Percentiles rank a stretch among this genome's conserved stretches.
Evolutionary conservation across 495 filamentous ascomycete genomes (phyloP).

Genomic region (Delitschia confertaspora): DNA sequence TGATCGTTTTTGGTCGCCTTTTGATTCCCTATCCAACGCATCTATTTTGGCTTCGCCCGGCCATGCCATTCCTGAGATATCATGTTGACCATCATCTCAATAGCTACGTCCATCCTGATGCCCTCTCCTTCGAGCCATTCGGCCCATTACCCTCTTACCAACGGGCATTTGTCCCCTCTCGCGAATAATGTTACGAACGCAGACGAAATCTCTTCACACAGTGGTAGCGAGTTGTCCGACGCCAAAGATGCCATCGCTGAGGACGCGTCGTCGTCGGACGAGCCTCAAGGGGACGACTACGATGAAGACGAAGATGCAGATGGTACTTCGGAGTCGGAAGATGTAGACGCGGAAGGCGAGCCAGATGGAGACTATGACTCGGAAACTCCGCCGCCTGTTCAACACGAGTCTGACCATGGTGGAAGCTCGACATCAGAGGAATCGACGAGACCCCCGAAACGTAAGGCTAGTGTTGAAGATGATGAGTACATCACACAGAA

Average conservation of each 20-base stretch:
- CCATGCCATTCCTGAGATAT: slow-evolving; percentile 25
- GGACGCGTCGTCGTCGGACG: slow-evolving; percentile 22
- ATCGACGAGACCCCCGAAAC: slow-evolving; percentile 58
- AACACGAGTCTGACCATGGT: slow-evolving; percentile 26
- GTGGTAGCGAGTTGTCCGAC: slow-evolving; percentile 40
- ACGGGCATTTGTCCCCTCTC: slow-evolving; percentile 43
- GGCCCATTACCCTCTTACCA: slow-evolving; percentile 36
- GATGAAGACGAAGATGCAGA: slow-evolving; percentile 36
- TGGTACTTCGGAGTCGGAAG: slow-evolving; percentile 43
- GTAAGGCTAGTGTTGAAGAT: slow-evolving; percentile 60
- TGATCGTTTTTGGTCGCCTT: slow-evolving; percentile 31
- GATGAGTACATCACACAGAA: slow-evolving; percentile 82
- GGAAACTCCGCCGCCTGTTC: slow-evolving; percentile 44
- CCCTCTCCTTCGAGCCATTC: slow-evolving; percentile 30
- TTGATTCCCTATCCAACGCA: slow-evolving; percentile 22
- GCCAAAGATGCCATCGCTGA: slow-evolving; percentile 30
- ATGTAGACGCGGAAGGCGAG: slow-evolving; percentile 58
- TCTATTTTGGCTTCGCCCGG: slow-evolving; percentile 18
- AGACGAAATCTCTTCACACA: slow-evolving; percentile 41
- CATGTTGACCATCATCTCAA: slow-evolving; percentile 30
- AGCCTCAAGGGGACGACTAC: slow-evolving; percentile 12
- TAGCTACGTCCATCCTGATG: slow-evolving; percentile 35
- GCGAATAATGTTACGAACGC: slow-evolving; percentile 35
- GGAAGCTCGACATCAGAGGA: slow-evolving; percentile 60
- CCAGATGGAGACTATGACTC: slow-evolving; percentile 74